Evolutionary conservation across 2,329 filamentous ascomycete genomes (phyloP).

Genomic region (Stachybotrys elegans): DNA sequence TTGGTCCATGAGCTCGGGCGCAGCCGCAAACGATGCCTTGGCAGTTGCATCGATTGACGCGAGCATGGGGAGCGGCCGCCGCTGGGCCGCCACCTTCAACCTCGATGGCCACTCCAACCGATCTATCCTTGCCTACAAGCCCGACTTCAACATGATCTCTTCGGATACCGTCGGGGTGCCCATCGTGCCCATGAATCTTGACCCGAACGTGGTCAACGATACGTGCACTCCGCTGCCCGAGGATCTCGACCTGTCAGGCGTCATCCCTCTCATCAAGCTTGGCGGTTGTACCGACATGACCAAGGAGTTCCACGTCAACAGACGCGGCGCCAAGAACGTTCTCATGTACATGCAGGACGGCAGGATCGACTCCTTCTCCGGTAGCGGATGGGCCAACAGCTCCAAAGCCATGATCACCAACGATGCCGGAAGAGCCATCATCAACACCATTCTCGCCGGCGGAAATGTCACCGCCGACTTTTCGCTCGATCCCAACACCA

Average conservation of each 20-base stretch:
- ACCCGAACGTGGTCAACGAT: not conserved
- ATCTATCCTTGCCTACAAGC: slow-evolving; percentile 5
- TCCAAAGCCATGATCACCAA: slow-evolving; percentile 12
- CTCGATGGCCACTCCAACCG: slow-evolving; percentile 17
- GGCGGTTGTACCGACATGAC: slow-evolving; percentile 18
- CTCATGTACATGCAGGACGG: slow-evolving; percentile 24
- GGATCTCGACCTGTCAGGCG: not conserved
- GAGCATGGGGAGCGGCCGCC: slow-evolving; percentile 9
- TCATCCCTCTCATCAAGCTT: slow-evolving; percentile 2
- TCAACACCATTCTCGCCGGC: slow-evolving; percentile 17
- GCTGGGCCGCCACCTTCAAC: slow-evolving; percentile 22
- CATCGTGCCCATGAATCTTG: not conserved
- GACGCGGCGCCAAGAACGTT: slow-evolving; percentile 20
- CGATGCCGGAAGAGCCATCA: slow-evolving; percentile 17
- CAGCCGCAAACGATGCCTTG: slow-evolving; percentile 35
- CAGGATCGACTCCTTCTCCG: slow-evolving; percentile 7
- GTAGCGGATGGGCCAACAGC: slow-evolving; percentile 7
- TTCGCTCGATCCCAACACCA: slow-evolving; percentile 11
- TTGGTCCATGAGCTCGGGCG: slow-evolving; percentile 34
- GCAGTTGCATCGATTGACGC: slow-evolving; percentile 37
- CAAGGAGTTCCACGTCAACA: slow-evolving; percentile 21
- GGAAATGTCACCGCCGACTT: slow-evolving; percentile 25
- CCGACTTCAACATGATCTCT: not conserved
- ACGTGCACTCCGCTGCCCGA: not conserved
- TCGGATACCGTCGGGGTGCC: not conserved